Conservation (phyloP, 2,329 filamentous ascomycete species). For the Phyllosticta citriasiana region DNA sequence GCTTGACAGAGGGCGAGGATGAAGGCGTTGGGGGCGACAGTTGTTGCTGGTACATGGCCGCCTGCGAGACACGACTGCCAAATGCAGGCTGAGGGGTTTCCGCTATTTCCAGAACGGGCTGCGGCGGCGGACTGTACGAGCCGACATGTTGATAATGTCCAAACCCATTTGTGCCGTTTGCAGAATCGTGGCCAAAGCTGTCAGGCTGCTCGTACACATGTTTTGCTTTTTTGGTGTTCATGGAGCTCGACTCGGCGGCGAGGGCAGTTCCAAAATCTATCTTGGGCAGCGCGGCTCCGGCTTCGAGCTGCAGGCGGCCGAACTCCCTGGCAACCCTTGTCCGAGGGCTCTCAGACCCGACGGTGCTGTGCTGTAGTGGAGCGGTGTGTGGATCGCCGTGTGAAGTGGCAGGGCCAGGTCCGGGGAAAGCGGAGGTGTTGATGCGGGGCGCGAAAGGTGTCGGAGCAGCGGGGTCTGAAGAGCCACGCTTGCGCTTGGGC, state of each 20-base stretch:
- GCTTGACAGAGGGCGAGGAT: slow-evolving; percentile 8
- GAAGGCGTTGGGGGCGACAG: slow-evolving; percentile 6
- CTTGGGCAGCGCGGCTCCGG: background rate
- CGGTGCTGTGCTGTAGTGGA: background rate
- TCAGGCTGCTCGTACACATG: background rate
- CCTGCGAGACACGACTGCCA: background rate
- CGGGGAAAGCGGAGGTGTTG: slow-evolving; percentile 9
- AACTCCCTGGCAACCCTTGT: slow-evolving; percentile 5
- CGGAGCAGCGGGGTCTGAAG: slow-evolving; percentile 8
- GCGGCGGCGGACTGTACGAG: background rate
- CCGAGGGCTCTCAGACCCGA: slow-evolving; percentile 8
- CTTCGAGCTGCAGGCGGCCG: slow-evolving; percentile 2
- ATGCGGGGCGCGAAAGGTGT: slow-evolving; percentile 10
- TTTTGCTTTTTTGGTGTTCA: slow-evolving; percentile 5
- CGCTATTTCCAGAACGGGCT: slow-evolving; percentile 7
- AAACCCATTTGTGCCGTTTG: background rate
- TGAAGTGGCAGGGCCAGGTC: background rate
- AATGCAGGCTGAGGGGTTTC: slow-evolving; percentile 5
- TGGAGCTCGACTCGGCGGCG: background rate
- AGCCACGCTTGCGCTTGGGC: slow-evolving; percentile 11
- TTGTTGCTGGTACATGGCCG: background rate
- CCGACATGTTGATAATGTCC: background rate
- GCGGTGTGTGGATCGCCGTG: slow-evolving; percentile 7
- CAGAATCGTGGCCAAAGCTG: background rate
- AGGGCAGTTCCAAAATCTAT: slow-evolving; percentile 1